phyloP scores from a whole-genome alignment of 2,329 filamentous ascomycete genomes.

The Lecanicillium sp. region DNA sequence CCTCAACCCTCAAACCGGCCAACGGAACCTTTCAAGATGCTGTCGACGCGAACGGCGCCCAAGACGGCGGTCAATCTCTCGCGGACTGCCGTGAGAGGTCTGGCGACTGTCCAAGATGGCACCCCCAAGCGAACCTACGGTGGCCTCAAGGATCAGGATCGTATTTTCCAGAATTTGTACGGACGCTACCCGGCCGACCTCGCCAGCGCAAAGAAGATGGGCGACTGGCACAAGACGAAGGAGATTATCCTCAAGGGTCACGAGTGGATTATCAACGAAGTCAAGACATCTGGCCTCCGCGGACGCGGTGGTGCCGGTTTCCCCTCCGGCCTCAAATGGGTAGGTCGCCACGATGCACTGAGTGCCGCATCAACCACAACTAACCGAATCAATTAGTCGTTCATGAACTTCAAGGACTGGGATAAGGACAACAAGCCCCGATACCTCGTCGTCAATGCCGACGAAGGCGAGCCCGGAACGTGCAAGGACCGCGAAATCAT shows the following conservation, averaged over 20 bases:
- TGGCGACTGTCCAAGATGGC: constrained; percentile 75
- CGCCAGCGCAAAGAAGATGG: constrained; percentile 93
- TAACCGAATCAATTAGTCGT: constrained; percentile 55
- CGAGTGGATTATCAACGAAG: constrained; percentile 96
- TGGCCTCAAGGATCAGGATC: constrained; percentile 89
- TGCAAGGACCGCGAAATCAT: constrained; percentile 99
- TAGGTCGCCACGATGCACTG: constrained; percentile 38
- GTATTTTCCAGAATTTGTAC: constrained; percentile 99
- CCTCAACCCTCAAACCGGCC: constrained; percentile 20
- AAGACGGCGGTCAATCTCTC: constrained; percentile 31
- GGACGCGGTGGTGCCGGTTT: constrained; percentile 97
- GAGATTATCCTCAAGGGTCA: constrained; percentile 95
- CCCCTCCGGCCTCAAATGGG: constrained; percentile 98
- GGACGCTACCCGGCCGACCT: constrained; percentile 85
- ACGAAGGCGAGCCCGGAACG: constrained; percentile 96
- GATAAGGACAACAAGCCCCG: constrained; percentile 94
- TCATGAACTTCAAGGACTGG: constrained; percentile 99
- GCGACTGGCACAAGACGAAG: constrained; percentile 99
- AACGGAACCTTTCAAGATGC: constrained; percentile 30
- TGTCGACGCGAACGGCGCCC: constrained; percentile 36
- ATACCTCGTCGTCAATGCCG: constrained; percentile 96
- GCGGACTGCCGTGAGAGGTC: constrained; percentile 50
- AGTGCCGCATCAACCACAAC: constrained; percentile 7
- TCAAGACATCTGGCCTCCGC: constrained; percentile 92
- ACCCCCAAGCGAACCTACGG: constrained; percentile 68